Base-by-base conservation (phyloP, 768 basidiomycete species). In the Lactarius vividus region DNA sequence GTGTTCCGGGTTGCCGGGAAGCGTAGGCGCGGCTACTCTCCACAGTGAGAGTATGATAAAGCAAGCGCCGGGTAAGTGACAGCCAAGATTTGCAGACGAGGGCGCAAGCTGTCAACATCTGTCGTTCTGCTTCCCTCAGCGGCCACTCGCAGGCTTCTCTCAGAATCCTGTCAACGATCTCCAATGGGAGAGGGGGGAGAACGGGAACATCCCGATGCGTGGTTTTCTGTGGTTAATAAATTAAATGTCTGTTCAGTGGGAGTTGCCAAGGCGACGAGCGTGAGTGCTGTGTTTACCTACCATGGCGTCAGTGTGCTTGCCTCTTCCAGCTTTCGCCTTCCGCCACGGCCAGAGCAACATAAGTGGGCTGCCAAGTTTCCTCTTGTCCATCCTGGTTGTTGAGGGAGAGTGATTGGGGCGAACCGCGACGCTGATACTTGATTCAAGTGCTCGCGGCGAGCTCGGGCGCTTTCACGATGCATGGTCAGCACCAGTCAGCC, bases 71-170 rank as follows among this genome's bases (percentile, higher is more conserved):
- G 13, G 40, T 26, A 39, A 67, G 44, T 13, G 66, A 62, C 7
- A 63, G 57, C 66, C 66, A 67, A 13, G 66, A 54, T 23, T 63
- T 67, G 62, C 61, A 67, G 57, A 67, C 66, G 1, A 44, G 10
- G 20, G 66, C 66, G 28, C 40, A 67, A n/a, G 57, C 66, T 6
- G 40, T 55, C 2, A 67, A 53, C 33, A 49, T 3, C 33, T 49
- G 40, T 29, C 57, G 57, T 40, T 63, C 62, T 29, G 26, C 33
- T 28, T 10, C 29, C 20, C 57, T 33, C 31, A 29, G 26, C 23
- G 61, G 66, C 18, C 58, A 37, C 13, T 63, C 62, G 66, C 62
- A 67, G 26, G 57, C 53, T 23, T 63, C 62, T 54, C 31, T n/a
- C 42, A 63, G 26, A 33, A 67, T 63, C 49, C 35, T 46, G 18